Conservation (phyloP, 495 filamentous ascomycete species). For the Oleoguttula mirabilis region DNA sequence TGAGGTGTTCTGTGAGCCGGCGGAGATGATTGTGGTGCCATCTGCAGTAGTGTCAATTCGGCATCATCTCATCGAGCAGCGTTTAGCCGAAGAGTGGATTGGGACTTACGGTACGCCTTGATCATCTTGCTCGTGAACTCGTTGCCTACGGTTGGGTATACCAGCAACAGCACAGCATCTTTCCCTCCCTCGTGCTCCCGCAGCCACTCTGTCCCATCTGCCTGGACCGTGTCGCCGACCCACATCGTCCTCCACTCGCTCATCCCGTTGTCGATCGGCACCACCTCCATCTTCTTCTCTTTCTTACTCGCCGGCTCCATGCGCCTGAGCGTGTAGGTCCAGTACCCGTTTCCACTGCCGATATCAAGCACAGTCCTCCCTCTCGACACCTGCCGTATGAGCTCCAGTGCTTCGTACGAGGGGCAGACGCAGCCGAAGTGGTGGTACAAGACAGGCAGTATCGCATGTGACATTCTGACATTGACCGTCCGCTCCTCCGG, state of each 20-base stretch:
- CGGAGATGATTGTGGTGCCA: constrained; percentile 47
- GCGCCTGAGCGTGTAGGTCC: constrained; percentile 45
- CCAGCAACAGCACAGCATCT: constrained; percentile 42
- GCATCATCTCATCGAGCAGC: neutral
- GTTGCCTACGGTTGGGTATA: constrained; percentile 47
- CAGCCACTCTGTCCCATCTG: constrained; percentile 39
- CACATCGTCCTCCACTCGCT: constrained; percentile 45
- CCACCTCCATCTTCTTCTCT: constrained; percentile 24
- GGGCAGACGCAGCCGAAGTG: constrained; percentile 54
- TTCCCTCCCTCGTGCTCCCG: constrained; percentile 27
- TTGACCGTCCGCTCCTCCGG: constrained; percentile 31
- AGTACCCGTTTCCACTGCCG: constrained; percentile 52
- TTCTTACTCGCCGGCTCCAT: constrained; percentile 24
- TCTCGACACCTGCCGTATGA: constrained; percentile 36
- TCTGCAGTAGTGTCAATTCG: constrained; percentile 2
- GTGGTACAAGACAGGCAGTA: constrained; percentile 53
- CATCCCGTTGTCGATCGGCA: constrained; percentile 42
- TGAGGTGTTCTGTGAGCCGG: constrained; percentile 51
- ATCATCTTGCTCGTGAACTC: constrained; percentile 44
- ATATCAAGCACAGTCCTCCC: constrained; percentile 39
- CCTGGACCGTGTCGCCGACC: constrained; percentile 43
- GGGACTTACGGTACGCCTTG: constrained; percentile 31
- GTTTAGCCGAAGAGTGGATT: neutral
- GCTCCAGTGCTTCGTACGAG: constrained; percentile 39
- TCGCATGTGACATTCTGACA: constrained; percentile 38